A percentile compares a stretch with the other conserved stretches of the same genome.
phyloP scores from a whole-genome alignment of 2,329 filamentous ascomycete species.

The Sarocladium oryzae region DNA sequence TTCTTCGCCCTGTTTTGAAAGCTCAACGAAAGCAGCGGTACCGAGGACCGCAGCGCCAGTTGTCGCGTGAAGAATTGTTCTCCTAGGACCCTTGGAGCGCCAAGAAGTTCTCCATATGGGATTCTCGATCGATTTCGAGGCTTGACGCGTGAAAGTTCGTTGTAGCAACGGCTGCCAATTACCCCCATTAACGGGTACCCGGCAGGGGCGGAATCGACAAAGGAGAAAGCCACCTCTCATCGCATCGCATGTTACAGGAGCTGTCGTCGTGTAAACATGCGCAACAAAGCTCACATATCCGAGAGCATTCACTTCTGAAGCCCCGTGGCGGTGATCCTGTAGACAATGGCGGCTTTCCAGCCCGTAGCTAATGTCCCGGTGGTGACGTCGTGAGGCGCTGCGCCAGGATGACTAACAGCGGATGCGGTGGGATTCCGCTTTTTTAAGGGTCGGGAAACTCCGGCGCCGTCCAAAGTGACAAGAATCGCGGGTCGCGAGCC shows the following conservation, averaged over 20 bases:
- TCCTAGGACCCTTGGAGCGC: slow-evolving; percentile 11
- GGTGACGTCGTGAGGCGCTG: slow-evolving; percentile 11
- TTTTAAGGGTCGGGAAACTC: not conserved
- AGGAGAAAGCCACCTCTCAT: slow-evolving; percentile 41
- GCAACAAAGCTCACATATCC: not conserved
- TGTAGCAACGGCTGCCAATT: not conserved
- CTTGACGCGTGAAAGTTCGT: slow-evolving; percentile 5
- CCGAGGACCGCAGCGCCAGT: slow-evolving; percentile 39
- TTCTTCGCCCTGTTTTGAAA: slow-evolving; percentile 45
- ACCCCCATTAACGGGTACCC: slow-evolving; percentile 14
- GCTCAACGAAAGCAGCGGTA: slow-evolving; percentile 50
- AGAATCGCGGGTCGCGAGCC: not conserved
- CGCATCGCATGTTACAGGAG: slow-evolving; percentile 34
- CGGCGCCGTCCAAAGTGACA: not conserved
- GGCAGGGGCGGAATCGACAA: slow-evolving; percentile 35
- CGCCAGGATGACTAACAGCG: not conserved
- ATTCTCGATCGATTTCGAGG: not conserved
- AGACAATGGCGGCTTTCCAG: too few species aligned
- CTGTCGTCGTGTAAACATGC: not conserved
- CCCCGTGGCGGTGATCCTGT: too few species aligned
- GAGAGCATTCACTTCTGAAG: too few species aligned
- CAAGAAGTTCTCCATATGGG: not conserved
- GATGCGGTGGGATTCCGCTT: not conserved
- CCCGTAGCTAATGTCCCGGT: slow-evolving; percentile 4
- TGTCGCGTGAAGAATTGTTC: slow-evolving; percentile 31